A percentile compares a stretch with the other conserved stretches of the same genome.
Evolutionary conservation across 1,284 basidiomycete species (phyloP).

Genomic region (Sanghuangporus weigelae): DNA sequence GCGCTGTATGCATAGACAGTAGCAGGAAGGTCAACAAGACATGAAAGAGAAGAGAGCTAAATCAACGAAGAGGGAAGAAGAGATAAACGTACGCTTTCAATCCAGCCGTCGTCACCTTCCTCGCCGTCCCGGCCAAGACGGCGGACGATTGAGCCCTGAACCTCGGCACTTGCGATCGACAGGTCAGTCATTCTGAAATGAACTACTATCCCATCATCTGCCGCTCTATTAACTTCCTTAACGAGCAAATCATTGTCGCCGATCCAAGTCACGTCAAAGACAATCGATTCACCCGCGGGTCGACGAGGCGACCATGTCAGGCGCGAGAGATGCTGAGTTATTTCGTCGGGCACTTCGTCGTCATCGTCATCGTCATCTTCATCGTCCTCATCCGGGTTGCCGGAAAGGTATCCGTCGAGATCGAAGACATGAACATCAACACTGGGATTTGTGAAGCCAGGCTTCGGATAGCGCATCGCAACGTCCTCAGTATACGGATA

Average conservation of each 20-base stretch:
- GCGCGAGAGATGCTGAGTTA: constrained; percentile 35
- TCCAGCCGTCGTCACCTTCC: constrained; percentile 90
- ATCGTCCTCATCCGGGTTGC: constrained; percentile 7
- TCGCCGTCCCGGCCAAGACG: constrained; percentile 77
- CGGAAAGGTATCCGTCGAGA: constrained; percentile 41
- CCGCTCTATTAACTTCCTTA: constrained; percentile 83
- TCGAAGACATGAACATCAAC: constrained; percentile 85
- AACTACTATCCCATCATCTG: constrained; percentile 72
- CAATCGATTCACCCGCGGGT: constrained; percentile 59
- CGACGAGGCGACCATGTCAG: constrained; percentile 66
- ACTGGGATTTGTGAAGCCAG: constrained; percentile 86
- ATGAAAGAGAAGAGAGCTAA: background rate
- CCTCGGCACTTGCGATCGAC: constrained; percentile 24
- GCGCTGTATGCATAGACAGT: constrained; percentile 32
- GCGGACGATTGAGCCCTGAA: constrained; percentile 58
- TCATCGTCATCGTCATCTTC: constrained; percentile 11
- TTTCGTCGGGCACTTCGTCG: constrained; percentile 28
- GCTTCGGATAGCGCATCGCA: constrained; percentile 87
- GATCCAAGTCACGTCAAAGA: constrained; percentile 86
- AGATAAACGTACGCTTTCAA: constrained; percentile 56
- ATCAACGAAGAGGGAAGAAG: too few relatives aligned
- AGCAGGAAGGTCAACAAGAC: background rate
- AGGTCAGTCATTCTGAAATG: constrained; percentile 54
- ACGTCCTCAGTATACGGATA: constrained; percentile 77
- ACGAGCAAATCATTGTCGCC: constrained; percentile 71